Evolutionary conservation across 345 rosid genomes (phyloP).

Genomic region (Populus pruinosa): DNA sequence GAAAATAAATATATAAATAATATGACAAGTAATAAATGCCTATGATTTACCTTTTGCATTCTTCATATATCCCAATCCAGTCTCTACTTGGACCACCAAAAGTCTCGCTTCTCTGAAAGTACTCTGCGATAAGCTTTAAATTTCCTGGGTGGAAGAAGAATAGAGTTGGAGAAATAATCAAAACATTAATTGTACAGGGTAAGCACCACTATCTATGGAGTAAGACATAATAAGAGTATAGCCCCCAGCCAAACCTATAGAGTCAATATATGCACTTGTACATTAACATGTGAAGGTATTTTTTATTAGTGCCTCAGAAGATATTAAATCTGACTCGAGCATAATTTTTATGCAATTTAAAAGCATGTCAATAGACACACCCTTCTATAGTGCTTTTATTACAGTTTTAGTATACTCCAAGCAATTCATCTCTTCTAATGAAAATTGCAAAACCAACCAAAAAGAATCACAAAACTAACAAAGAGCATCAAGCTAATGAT

Average conservation of each 20-base stretch:
- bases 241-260: not conserved
- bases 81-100: constrained; percentile 77
- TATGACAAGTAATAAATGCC: not conserved
- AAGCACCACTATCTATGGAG: not conserved
- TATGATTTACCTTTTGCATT: constrained; percentile 70
- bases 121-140: constrained; percentile 80
- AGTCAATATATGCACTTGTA: not conserved
- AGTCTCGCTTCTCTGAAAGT: constrained; percentile 82
- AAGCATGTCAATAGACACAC: not conserved
- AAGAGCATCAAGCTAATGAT: not conserved
- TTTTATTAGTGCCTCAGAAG: not conserved
- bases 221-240: not conserved
- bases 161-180: not conserved
- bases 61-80: constrained; percentile 92
- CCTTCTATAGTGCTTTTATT: not conserved
- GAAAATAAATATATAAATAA: not conserved
- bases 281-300: not conserved
- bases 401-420: not conserved
- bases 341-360: not conserved
- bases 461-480: not conserved
- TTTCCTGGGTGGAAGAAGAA: constrained; percentile 47
- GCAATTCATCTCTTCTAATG: not conserved
- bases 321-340: constrained; percentile 1
- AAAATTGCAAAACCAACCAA: not conserved
- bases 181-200: not conserved